These are phyloP conservation scores for Aspergillus ochraceoroseus DNA, from an alignment of 2,329 filamentous ascomycete genomes.

Conservation along the genomic window DNA sequence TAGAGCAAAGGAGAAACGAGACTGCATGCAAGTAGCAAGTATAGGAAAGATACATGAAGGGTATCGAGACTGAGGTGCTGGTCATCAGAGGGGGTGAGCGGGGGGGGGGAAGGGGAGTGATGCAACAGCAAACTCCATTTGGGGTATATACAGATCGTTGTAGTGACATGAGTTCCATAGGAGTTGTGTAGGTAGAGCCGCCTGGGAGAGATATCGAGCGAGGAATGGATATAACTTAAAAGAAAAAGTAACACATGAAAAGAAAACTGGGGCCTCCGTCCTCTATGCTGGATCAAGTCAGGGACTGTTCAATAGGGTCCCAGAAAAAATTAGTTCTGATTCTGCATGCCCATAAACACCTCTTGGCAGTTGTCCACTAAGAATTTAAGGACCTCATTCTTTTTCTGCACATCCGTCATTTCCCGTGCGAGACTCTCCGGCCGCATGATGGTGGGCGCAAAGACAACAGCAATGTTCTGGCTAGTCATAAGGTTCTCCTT, in stretches of 20 bases:
- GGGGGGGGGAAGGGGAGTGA: constrained; percentile 4
- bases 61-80: constrained; percentile 32
- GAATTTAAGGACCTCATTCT: constrained; percentile 88
- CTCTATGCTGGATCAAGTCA: neutral
- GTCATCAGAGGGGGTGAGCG: constrained; percentile 22
- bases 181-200: no score
- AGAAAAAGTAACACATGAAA: no score
- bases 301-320: neutral
- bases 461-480: constrained; percentile 92
- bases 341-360: constrained; percentile 59
- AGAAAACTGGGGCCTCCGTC: no score
- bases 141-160: no score
- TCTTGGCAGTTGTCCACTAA: constrained; percentile 82
- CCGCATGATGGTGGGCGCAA: constrained; percentile 95
- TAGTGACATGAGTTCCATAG: constrained; percentile 13
- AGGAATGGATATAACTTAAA: no score
- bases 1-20: constrained; percentile 17
- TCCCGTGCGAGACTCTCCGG: constrained; percentile 84
- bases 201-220: no score
- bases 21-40: no score
- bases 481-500: constrained; percentile 92
- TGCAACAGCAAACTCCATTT: neutral
- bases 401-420: constrained; percentile 91
- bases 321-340: constrained; percentile 13
- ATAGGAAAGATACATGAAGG: constrained; percentile 24